Evolutionary conservation across 805 yeast genomes (phyloP), one percentile per base, ranked within the genome.

Genomic region (Candida koratica): DNA sequence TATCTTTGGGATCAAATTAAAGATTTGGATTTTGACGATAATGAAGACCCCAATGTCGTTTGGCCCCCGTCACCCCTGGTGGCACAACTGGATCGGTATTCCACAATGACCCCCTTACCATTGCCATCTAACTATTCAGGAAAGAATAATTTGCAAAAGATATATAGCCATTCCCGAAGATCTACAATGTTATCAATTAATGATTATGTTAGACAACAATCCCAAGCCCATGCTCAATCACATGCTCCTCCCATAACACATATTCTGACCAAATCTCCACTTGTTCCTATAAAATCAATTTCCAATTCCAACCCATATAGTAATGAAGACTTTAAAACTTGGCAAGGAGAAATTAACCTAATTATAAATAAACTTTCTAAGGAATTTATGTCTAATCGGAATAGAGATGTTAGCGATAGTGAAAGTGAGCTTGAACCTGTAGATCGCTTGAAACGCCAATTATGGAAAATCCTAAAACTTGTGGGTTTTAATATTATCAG

Each of bases 1-100:
- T 73, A 69, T 45, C 59, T 81, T 27, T 85, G 89, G 88, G 82
- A 79, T 54, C 87, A 79, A 52, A 76, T 81, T 41, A 76, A 73
- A 46, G 77, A 77, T 47, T 45, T 66, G 20, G 61, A 55, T 23
- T 55, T 51, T 34, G 64, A 62, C 11, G 65, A 57, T 12, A 56
- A 51, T 8, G 50, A 55, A 26, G 46, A 46, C 15, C 44, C 43
- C 5, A 22, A 31, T 11, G 43, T 42, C 27, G 47, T 41, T 30
- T 55, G 56, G 10, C 47, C 60, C 22, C 67, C 67, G 7, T 60
- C 67, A 1, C 68, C 67, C 4, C 56, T 51, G 57, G 52, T 61
- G 32, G 49, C 57, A 28, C 34, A 31, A 31, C 55, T 61, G 5
- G 72, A 67, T 41, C 51, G 69, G 19, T 55, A 49, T 34, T 61